A percentile compares a stretch with the other conserved stretches of the same genome.
These are phyloP conservation scores for Zygosaccharomyces pseudorouxii DNA, from an alignment of 805 yeast species.

Conservation along the genomic window DNA sequence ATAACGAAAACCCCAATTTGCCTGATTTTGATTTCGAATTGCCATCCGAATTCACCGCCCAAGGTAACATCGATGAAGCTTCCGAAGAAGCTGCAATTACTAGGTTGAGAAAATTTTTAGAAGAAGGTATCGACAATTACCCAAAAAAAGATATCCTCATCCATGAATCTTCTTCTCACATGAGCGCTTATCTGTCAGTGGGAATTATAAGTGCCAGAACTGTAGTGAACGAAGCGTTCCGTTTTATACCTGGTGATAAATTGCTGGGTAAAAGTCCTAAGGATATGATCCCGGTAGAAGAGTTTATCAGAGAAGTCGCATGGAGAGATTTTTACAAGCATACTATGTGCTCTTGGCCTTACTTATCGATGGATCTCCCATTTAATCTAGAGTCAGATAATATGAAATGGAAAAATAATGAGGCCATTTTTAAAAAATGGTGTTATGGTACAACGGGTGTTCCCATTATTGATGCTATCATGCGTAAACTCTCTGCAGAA, in stretches of 20 bases:
- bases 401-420: constrained; percentile 42
- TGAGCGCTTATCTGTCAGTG: constrained; percentile 45
- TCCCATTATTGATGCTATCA: constrained; percentile 55
- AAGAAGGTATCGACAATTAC: constrained; percentile 13
- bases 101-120: constrained; percentile 18
- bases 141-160: constrained; percentile 22
- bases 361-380: constrained; percentile 46
- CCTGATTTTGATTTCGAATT: constrained; percentile 16
- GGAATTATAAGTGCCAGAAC: constrained; percentile 45
- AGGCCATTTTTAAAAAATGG: constrained; percentile 45
- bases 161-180: constrained; percentile 33
- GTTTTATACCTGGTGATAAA: constrained; percentile 14
- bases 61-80: constrained; percentile 14
- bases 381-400: constrained; percentile 43
- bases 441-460: constrained; percentile 50
- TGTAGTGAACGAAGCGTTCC: constrained; percentile 34
- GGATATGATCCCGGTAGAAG: constrained; percentile 37
- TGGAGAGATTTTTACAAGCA: constrained; percentile 58
- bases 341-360: constrained; percentile 47
- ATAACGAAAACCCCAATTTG: constrained; percentile 14
- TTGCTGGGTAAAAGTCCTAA: constrained; percentile 21
- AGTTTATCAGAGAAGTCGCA: constrained; percentile 51
- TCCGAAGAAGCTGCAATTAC: constrained; percentile 20
- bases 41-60: constrained; percentile 19
- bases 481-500: constrained; percentile 47